phyloP scores from a whole-genome alignment of 2,329 filamentous ascomycete species.

The Cercospora brassicicola region DNA sequence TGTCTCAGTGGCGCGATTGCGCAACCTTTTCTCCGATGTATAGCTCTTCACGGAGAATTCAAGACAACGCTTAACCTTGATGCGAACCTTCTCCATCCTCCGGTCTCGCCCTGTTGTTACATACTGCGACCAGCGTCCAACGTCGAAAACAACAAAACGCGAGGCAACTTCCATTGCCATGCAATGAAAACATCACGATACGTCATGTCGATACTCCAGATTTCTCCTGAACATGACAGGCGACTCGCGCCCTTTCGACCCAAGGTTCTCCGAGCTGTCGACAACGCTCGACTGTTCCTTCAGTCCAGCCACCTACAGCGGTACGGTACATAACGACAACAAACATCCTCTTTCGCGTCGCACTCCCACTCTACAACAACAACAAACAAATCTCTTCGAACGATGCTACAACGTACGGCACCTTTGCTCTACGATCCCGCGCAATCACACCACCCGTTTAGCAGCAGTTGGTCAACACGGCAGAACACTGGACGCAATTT shows the following conservation, averaged over 20 bases:
- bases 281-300: slow-evolving; percentile 4
- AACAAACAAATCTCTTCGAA: slow-evolving; percentile 6
- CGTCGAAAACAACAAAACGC: neutral
- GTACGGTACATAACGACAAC: slow-evolving; percentile 8
- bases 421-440: neutral
- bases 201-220: neutral
- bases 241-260: neutral
- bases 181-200: neutral
- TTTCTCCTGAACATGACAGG: neutral
- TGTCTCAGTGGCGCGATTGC: slow-evolving; percentile 7
- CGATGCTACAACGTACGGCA: neutral
- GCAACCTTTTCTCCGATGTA: slow-evolving; percentile 9
- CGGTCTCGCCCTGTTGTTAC: neutral
- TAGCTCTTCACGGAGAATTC: neutral
- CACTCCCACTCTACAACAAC: slow-evolving; percentile 5
- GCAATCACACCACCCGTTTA: slow-evolving; percentile 6
- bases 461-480: neutral
- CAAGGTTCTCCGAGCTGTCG: neutral
- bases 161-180: neutral
- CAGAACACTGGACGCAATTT: neutral
- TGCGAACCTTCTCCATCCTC: neutral
- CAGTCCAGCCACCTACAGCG: neutral
- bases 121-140: slow-evolving; percentile 5
- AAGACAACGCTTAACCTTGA: slow-evolving; percentile 2
- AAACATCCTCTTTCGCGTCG: slow-evolving; percentile 8